These are phyloP conservation scores for Penicillium macrosclerotiorum DNA, from an alignment of 495 filamentous ascomycete genomes.

Conservation along the genomic window DNA sequence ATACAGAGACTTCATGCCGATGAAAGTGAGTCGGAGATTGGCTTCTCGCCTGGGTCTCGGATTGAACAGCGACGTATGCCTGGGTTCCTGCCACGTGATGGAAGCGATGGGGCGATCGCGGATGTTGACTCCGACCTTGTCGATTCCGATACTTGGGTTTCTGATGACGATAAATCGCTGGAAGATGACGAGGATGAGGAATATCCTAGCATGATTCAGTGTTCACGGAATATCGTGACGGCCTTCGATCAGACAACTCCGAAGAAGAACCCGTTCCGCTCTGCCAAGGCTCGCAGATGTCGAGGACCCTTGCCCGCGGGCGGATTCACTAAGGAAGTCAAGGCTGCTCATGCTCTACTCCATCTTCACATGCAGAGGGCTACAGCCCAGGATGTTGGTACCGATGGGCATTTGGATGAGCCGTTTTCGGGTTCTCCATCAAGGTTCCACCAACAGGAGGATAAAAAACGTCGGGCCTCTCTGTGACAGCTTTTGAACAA, in stretches of 20 bases:
- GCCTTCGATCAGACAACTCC: not conserved
- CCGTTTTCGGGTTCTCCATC: not conserved
- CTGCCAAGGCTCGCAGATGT: not conserved
- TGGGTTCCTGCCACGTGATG: not conserved
- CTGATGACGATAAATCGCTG: slow-evolving; percentile 8
- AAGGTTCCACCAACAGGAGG: no score
- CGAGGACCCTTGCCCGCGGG: not conserved
- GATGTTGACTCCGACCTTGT: slow-evolving; percentile 2
- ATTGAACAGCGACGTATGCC: not conserved
- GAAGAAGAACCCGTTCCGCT: slow-evolving; percentile 12
- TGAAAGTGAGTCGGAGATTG: slow-evolving; percentile 15
- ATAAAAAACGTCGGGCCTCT: slow-evolving; percentile 24
- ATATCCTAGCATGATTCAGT: slow-evolving; percentile 8
- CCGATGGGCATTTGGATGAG: slow-evolving; percentile 7
- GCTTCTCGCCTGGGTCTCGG: not conserved
- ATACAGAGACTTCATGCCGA: not conserved
- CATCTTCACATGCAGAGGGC: slow-evolving; percentile 51
- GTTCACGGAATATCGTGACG: no score
- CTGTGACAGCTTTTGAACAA: no score
- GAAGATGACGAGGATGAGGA: slow-evolving; percentile 23
- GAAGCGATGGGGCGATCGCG: not conserved
- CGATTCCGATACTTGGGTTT: not conserved
- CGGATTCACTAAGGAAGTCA: slow-evolving; percentile 41
- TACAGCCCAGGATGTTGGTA: slow-evolving; percentile 3
- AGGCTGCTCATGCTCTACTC: slow-evolving; percentile 56